Conservation (phyloP, 2,329 filamentous ascomycete species). For the Emmonsia crescens region DNA sequence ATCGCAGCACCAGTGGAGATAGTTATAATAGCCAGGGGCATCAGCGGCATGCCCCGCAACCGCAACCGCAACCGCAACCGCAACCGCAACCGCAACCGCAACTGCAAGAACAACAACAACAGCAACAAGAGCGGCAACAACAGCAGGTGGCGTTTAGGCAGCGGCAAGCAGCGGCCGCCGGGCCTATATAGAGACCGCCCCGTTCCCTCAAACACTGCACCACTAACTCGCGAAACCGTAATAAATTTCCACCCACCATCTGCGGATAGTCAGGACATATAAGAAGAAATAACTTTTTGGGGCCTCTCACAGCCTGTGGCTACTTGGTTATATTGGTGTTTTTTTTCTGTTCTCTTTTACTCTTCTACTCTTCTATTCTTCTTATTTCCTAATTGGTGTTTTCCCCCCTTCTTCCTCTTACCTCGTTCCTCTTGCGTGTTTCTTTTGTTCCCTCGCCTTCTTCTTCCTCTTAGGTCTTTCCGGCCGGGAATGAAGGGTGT, state of each 20-base stretch:
- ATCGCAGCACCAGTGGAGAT: conserved; percentile 19
- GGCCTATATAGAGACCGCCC: background rate
- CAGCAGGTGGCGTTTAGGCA: conserved; percentile 28
- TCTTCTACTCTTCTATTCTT: background rate
- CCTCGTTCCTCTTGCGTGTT: background rate
- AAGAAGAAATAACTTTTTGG: background rate
- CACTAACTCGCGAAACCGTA: background rate
- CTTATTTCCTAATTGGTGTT: background rate
- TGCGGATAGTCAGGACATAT: background rate
- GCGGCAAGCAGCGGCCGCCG: conserved; percentile 15
- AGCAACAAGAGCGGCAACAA: conserved; percentile 18
- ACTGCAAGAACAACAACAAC: too few relatives aligned
- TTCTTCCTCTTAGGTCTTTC: background rate
- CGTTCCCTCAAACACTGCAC: background rate
- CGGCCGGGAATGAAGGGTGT: background rate
- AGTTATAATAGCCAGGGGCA: conserved; percentile 21
- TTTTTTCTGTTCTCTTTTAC: background rate
- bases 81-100: conserved; percentile 17
- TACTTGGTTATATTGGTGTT: conserved; percentile 1
- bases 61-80: conserved; percentile 15
- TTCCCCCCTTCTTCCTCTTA: background rate
- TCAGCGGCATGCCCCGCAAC: conserved; percentile 13
- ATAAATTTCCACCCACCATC: background rate
- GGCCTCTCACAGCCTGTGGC: background rate
- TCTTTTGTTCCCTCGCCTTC: background rate